Conservation (phyloP, 2,329 filamentous ascomycete genomes). For the Colletotrichum simmondsii region DNA sequence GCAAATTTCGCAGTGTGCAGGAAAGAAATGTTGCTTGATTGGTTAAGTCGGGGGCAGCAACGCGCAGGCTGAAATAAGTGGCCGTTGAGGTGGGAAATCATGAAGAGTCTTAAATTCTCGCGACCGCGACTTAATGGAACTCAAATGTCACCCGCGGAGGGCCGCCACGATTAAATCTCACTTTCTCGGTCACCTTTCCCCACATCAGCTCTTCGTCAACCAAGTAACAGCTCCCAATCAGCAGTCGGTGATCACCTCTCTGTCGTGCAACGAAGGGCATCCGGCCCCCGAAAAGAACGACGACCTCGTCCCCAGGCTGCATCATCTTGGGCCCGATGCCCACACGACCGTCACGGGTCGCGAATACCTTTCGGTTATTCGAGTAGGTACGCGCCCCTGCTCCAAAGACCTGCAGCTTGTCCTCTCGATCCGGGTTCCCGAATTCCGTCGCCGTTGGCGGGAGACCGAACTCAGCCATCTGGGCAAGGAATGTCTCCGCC, state of each 20-base stretch:
- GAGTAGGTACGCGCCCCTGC: conserved; percentile 6
- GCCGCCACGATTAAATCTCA: conserved; percentile 17
- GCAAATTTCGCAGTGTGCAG: not conserved
- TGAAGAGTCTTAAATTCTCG: not conserved
- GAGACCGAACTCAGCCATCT: conserved; percentile 9
- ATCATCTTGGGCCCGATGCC: conserved; percentile 32
- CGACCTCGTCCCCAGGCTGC: conserved; percentile 29
- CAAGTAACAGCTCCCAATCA: conserved; percentile 32
- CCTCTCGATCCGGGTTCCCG: not conserved
- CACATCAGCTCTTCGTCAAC: conserved; percentile 35
- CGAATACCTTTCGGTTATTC: conserved; percentile 19
- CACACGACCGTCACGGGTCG: conserved; percentile 26
- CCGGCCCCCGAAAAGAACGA: conserved; percentile 33
- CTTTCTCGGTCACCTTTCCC: conserved; percentile 26
- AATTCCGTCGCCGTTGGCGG: not conserved
- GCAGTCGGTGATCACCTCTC: conserved; percentile 16
- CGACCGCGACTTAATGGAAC: not conserved
- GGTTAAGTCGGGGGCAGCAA: not conserved
- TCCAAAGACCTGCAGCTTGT: conserved; percentile 10
- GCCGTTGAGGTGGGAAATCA: not conserved
- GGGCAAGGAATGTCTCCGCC: conserved; percentile 8
- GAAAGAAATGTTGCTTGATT: not conserved
- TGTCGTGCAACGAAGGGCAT: conserved; percentile 33
- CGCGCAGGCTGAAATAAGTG: not conserved
- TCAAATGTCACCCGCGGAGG: conserved; percentile 19